Base-by-base conservation (phyloP, 2,329 filamentous ascomycete genomes). In the Trichoderma simmonsii region DNA sequence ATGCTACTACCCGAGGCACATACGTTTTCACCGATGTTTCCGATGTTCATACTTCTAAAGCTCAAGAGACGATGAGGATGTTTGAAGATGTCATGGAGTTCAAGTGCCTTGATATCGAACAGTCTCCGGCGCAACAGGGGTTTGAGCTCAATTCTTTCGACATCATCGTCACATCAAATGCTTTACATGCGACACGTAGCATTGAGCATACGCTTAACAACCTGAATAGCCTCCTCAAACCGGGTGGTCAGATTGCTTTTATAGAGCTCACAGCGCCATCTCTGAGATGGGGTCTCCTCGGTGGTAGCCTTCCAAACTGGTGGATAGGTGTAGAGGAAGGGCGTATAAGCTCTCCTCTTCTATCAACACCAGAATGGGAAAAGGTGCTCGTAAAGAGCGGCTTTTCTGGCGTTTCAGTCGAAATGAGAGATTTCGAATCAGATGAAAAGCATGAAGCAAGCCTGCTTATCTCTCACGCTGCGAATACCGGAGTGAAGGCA, bases 21-120 rank as follows among this genome's bases (percentile, higher is more conserved):
- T 82, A 83, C 70, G 79, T 78, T 0, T 83, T 78, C 67, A 83
- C 81, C 1, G 82, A 85, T 63, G 77, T 81, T 3, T 83, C 80
- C 8, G 62, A 73, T n/a, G 67, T 70, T 1, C 79, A 78, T 56
- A 79, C 79, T 48, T 69, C 68, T 4, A 63, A 65, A 2, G 77
- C 77, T 2, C 70, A 74, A 30, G 70, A 75, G 32, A 61, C 66
- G 14, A 59, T 74, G 30, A 48, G 51, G n/a, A 65, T 34, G 15
- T 71, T 67, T 54, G 51, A 62, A 14, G 26, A 56, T 21, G 67
- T 66, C 7, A 70, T 76, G 36, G 69, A 68, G 24, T 75, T 71
- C 71, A 79, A 78, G 66, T 74, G 76, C 24, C 74, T 80, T 2
- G 75, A 77, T 30, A 66, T 73, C 3, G 71, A 73, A 43, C 54